A percentile compares a stretch with the other conserved stretches of the same genome.
Conservation (phyloP, 192 early-diverging fungal species). For the Podila horticola region DNA sequence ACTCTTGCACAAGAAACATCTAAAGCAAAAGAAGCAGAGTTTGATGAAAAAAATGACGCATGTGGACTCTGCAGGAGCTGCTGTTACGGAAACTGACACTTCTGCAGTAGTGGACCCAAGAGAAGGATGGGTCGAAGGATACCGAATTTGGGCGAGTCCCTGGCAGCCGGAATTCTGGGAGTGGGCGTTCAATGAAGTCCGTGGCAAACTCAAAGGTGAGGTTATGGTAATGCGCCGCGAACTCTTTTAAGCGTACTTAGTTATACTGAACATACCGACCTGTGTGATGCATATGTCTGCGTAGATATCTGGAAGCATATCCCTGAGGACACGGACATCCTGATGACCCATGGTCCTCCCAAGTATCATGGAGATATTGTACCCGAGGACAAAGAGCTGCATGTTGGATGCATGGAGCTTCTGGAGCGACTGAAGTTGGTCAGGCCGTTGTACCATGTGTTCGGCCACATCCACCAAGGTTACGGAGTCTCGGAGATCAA, state of each 20-base stretch:
- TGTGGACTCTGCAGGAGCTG: background rate
- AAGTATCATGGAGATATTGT: conserved; percentile 18
- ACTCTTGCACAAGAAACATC: conserved; percentile 3
- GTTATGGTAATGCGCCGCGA: background rate
- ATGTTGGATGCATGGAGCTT: conserved; percentile 32
- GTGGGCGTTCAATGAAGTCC: conserved; percentile 39
- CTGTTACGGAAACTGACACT: background rate
- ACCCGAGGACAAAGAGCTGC: background rate
- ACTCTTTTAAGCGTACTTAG: background rate
- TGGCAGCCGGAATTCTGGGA: conserved; percentile 36
- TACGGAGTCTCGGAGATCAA: conserved; percentile 32
- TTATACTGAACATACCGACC: background rate
- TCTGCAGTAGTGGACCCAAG: conserved; percentile 9
- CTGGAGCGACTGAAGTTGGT: conserved; percentile 21
- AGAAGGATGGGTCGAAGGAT: conserved; percentile 23
- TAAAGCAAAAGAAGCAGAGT: conserved; percentile 11
- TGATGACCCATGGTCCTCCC: conserved; percentile 48
- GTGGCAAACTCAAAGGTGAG: conserved; percentile 27
- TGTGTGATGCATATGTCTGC: background rate
- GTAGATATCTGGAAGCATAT: conserved; percentile 40
- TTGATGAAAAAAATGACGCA: background rate
- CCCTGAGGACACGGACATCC: conserved; percentile 21
- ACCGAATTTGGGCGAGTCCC: conserved; percentile 34
- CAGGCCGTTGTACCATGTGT: conserved; percentile 33
- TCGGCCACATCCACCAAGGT: conserved; percentile 43